Evolutionary conservation across 1,139 yeast genomes (phyloP), one percentile per base, ranked within the genome.

Genomic region (Protomyces lactucae-debilis): DNA sequence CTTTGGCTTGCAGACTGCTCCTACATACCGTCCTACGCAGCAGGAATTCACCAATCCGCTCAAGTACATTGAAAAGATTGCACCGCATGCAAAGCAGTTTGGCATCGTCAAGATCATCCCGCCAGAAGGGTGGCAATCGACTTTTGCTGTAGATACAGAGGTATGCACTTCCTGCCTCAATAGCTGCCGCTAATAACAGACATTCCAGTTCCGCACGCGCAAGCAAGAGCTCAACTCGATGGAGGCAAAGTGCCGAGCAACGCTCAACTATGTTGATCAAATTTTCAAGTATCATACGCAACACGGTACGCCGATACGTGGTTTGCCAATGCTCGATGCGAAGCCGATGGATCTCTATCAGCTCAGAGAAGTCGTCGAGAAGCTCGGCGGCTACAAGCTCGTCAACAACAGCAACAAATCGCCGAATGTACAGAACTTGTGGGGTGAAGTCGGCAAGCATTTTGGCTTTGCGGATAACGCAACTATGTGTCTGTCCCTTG

Each of bases 31-130:
- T 59, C 79, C 86, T 16, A 74, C 78, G 9, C 76, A 74, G 39
- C 77, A 76, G 5, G 82, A 81, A 67, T 78, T 80, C 65, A 72
- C 76, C 25, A 87, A 85, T 72, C 84, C 85, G 5, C 70, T 74
- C 32, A 67, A 64, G 14, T 77, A 74, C 64, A 70, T 76, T 52
- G 71, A 69, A 45, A 66, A 67, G 51, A 70, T 76, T 9, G 70
- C 75, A 10, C 64, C 69, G 14, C 69, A 69, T 48, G 92, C 90
- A 0, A 73, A 73, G 63, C 71, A 77, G 56, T 81, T 78, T 71
- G 96, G 96, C 0, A 93, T 92, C n/a, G 79, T 88, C 36, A 89
- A 88, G 72, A 76, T 90, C 23, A 77, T 80, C n/a, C 82, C 87
- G 0, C 87, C 88, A 0, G 68, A 70, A 5, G 66, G 71, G 23